Conservation (phyloP, 768 basidiomycete genomes). For the Rickenella mellea region DNA sequence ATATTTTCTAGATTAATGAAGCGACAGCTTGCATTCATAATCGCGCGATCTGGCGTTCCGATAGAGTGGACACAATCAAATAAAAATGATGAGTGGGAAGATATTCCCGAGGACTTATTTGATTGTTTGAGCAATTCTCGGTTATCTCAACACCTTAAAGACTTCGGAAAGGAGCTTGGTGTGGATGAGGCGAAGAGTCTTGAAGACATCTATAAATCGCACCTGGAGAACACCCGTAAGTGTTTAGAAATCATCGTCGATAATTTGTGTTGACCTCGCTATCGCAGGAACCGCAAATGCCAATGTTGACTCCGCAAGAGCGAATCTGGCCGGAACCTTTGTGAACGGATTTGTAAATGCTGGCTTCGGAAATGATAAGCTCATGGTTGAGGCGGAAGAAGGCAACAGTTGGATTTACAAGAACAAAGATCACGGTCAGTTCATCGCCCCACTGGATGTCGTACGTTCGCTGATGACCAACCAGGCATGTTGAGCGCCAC, state of each 20-base stretch:
- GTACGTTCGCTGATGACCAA: not conserved
- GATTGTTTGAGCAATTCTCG: conserved; percentile 83
- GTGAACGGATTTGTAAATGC: conserved; percentile 99
- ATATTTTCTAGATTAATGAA: conserved; percentile 61
- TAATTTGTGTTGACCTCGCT: not conserved
- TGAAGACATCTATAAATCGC: conserved; percentile 96
- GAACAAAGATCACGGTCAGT: conserved; percentile 92
- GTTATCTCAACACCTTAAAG: conserved; percentile 75
- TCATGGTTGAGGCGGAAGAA: conserved; percentile 95
- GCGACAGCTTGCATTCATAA: conserved; percentile 87
- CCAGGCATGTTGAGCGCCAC: conserved; percentile 93
- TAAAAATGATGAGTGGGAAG: conserved; percentile 44
- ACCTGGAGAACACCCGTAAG: conserved; percentile 83
- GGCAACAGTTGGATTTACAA: conserved; percentile 99
- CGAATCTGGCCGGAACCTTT: conserved; percentile 92
- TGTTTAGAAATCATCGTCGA: conserved; percentile 1
- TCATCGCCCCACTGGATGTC: not conserved
- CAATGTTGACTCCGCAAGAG: conserved; percentile 87
- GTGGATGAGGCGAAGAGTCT: conserved; percentile 83
- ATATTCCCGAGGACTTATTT: conserved; percentile 71
- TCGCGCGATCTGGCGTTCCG: conserved; percentile 87
- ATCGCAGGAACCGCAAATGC: conserved; percentile 52
- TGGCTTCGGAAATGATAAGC: conserved; percentile 96
- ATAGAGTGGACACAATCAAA: conserved; percentile 79
- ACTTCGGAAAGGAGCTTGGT: conserved; percentile 89